phyloP scores from a whole-genome alignment of 441 rosid species.

The Oxalis stricta region DNA sequence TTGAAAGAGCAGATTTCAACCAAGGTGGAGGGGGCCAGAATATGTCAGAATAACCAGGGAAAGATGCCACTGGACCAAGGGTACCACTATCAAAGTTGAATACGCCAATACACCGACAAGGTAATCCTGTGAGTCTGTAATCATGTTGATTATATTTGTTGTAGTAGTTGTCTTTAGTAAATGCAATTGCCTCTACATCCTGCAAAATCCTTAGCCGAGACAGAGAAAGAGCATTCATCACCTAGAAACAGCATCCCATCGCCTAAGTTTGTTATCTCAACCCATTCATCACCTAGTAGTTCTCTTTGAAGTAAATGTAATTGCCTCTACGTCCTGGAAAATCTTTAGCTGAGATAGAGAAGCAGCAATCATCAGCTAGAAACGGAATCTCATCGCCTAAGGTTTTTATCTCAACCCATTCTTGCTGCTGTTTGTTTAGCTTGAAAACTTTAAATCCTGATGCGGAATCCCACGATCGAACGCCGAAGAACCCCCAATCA shows the following conservation, averaged over 20 bases:
- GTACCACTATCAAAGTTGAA: background rate
- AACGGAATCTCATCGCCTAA: conserved; percentile 11
- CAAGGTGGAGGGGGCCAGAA: conserved; percentile 13
- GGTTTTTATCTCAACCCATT: conserved; percentile 13
- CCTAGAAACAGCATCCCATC: background rate
- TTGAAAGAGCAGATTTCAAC: no score
- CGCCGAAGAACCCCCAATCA: no score
- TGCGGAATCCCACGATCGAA: no score
- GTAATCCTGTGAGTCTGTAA: background rate
- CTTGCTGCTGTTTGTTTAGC: conserved; percentile 10
- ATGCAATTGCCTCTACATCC: background rate
- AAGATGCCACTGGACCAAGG: background rate
- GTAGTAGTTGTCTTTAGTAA: background rate
- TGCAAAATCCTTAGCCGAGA: background rate
- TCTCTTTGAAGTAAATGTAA: conserved; percentile 2
- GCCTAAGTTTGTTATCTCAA: background rate
- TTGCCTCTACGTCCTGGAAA: conserved; percentile 6
- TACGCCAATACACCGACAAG: background rate
- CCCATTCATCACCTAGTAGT: background rate
- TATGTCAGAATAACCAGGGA: background rate
- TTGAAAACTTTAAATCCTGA: conserved; percentile 17
- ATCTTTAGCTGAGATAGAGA: conserved; percentile 9
- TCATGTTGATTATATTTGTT: background rate
- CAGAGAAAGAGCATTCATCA: background rate
- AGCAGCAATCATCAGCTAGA: conserved; percentile 14